Conservation (phyloP, 441 rosid species). For the Adansonia gregorii region DNA sequence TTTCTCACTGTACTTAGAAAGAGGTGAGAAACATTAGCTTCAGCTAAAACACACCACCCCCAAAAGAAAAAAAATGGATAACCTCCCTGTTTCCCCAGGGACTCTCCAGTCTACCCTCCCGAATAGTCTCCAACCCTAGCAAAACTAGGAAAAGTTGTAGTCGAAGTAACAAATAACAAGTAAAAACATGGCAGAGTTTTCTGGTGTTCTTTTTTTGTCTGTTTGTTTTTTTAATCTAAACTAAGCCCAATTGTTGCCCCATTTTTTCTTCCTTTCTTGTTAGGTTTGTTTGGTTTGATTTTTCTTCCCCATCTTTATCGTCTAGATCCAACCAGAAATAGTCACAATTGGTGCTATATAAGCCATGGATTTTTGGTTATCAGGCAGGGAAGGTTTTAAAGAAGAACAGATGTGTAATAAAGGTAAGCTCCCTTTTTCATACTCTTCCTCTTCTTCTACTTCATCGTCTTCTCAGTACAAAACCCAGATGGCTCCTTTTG, state of each 20-base stretch:
- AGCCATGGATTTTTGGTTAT: slow-evolving; percentile 42
- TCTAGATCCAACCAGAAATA: slow-evolving; percentile 27
- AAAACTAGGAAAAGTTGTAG: neutral
- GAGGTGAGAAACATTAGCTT: neutral
- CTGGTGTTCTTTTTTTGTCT: slow-evolving; percentile 14
- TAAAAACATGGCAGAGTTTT: slow-evolving; percentile 22
- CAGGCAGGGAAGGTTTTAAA: slow-evolving; percentile 30
- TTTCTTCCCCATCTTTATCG: neutral
- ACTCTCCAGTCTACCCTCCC: neutral
- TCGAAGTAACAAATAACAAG: neutral
- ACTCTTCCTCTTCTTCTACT: slow-evolving; percentile 38
- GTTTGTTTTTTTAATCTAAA: slow-evolving; percentile 8
- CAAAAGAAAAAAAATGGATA: too few species aligned
- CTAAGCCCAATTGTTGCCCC: neutral
- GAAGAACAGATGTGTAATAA: slow-evolving; percentile 37
- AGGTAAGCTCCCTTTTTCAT: slow-evolving; percentile 40
- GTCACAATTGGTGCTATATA: neutral
- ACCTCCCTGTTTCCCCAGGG: neutral
- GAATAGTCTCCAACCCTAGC: slow-evolving; percentile 18
- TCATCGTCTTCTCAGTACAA: slow-evolving; percentile 40
- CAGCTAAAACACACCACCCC: neutral
- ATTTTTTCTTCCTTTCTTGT: neutral
- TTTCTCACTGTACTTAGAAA: neutral
- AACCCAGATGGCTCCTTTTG: slow-evolving; percentile 23
- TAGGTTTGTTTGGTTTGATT: neutral